Base-by-base conservation (phyloP, 768 basidiomycete genomes). In the Psilocybe tampanensis region DNA sequence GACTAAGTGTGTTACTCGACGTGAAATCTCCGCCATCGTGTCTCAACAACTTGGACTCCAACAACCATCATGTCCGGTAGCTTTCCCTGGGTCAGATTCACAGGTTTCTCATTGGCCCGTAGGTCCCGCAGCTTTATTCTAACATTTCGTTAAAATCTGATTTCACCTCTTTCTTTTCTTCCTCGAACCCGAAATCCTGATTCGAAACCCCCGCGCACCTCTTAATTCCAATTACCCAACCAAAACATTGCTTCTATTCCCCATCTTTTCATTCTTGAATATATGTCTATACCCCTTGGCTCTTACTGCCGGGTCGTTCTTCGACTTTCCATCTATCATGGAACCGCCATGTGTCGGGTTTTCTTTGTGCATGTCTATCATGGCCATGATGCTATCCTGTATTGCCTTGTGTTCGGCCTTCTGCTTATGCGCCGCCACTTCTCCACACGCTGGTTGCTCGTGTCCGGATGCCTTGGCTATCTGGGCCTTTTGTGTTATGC, bases 51-150 rank as follows among this genome's bases (percentile, higher is more conserved):
- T 54, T 44, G 56, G 26, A 52, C 54, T 52, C 29, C 18, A 43
- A 39, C 55, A 56, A 32, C 19, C 51, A 61, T 52, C 50, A 54
- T 54, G 49, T 56, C 53, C 22, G 54, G 36, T 63, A 74, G 70
- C 55, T 86, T 85, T 70, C 85, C 85, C 26, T 86, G 85, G 85
- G 67, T 76, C 62, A 81, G 79, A 67, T 74, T 86, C 61, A 74
- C 80, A 17, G 73, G 76, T 4, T 63, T 73, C 49, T 75, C 83
- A 4, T 55, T 76, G 53, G 76, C 77, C 56, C 64, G 84, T 86
- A 65, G 70, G 84, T 83, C 34, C 44, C n/a, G 47, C 50, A 34
- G 47, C 52, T 50, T 47, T 39, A 32, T 48, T 44, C 47, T 44
- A 49, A 47, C 29, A 47, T 53, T 23, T 42, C 45, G 49, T 45